Evolutionary conservation across 352 stramenopile species (phyloP).

Genomic region (Phytophthora syringae): DNA sequence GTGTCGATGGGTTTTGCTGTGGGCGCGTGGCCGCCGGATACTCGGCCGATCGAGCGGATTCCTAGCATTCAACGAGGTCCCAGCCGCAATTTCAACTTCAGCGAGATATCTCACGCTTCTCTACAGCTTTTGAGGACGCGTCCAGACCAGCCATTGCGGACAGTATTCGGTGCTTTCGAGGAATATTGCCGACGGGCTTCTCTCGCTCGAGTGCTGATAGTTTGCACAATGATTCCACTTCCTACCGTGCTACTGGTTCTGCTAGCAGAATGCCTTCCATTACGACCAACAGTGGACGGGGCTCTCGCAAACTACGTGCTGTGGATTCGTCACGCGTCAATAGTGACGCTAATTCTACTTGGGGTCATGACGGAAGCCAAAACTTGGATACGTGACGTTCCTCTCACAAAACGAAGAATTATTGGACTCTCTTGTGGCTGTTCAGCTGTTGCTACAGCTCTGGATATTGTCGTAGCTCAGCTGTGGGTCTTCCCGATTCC

Average conservation of each 20-base stretch:
- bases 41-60: no score
- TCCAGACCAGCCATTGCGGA: no score
- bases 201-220: conserved; percentile 11
- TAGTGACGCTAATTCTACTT: conserved; percentile 10
- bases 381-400: conserved; percentile 30
- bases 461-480: conserved; percentile 10
- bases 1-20: no score
- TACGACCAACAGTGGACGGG: conserved; percentile 14
- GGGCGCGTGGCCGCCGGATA: no score
- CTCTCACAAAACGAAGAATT: conserved; percentile 6
- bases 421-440: conserved; percentile 4
- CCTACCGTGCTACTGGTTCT: conserved; percentile 24
- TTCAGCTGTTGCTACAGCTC: conserved; percentile 3
- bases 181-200: conserved; percentile 22
- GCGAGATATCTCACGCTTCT: no score
- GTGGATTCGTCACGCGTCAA: conserved; percentile 32
- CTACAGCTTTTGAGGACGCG: no score
- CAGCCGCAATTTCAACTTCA: no score
- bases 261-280: conserved; percentile 15
- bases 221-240: no score
- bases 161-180: no score
- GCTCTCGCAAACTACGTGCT: conserved; percentile 35
- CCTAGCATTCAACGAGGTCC: no score
- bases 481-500: conserved; percentile 36
- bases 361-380: conserved; percentile 26